Evolutionary conservation across 306 rosid genomes (phyloP).

Genomic region (Rosa rugosa): DNA sequence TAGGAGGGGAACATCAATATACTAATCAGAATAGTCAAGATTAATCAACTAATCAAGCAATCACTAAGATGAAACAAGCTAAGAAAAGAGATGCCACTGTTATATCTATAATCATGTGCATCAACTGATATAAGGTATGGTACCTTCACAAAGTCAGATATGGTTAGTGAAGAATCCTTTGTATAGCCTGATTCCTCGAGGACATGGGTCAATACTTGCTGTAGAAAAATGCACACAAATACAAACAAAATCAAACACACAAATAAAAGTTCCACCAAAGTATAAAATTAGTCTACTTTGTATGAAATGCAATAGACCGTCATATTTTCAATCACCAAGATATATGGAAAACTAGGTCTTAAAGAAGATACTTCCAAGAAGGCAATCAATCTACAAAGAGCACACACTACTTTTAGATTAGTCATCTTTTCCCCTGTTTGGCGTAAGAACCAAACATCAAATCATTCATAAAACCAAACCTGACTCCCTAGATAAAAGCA

Average conservation of each 20-base stretch:
- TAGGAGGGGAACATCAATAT: constrained; percentile 3
- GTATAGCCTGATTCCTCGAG: constrained; percentile 81
- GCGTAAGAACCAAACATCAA: neutral
- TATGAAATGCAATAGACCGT: neutral
- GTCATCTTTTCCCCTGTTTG: neutral
- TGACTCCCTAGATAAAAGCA: neutral
- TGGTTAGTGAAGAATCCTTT: constrained; percentile 52
- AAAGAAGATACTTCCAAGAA: neutral
- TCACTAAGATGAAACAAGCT: neutral
- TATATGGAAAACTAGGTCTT: neutral
- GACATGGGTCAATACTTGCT: constrained; percentile 68
- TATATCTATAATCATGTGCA: neutral
- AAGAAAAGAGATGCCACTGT: neutral
- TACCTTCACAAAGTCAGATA: constrained; percentile 80
- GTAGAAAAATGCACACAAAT: constrained; percentile 7
- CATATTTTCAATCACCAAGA: neutral
- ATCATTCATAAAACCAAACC: neutral
- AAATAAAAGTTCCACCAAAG: neutral
- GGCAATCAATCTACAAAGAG: neutral
- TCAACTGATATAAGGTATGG: neutral
- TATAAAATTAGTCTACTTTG: neutral
- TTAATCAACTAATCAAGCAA: neutral
- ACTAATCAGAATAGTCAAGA: neutral
- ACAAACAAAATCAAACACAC: constrained; percentile 4
- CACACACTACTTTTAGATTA: neutral